Conservation (phyloP, 306 rosid genomes). For the Fragaria nilgerrensis region DNA sequence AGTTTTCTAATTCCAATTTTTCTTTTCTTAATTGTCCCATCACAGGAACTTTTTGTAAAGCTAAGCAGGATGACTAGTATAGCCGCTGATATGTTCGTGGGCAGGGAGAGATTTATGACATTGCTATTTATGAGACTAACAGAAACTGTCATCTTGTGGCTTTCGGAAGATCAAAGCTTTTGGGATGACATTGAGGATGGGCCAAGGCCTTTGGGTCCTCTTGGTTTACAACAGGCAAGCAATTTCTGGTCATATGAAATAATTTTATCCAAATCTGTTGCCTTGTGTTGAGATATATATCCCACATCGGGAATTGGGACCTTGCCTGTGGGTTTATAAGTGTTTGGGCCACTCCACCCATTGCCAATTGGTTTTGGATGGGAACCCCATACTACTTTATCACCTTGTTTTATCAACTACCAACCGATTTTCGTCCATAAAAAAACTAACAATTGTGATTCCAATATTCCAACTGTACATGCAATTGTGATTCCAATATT, state of each 20-base stretch:
- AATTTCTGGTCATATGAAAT: not conserved
- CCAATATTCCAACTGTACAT: not conserved
- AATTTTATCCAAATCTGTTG: not conserved
- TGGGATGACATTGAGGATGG: constrained; percentile 99
- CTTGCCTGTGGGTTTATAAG: too few relatives aligned
- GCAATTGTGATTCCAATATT: not conserved
- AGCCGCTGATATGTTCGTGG: constrained; percentile 95
- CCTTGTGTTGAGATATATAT: too few relatives aligned
- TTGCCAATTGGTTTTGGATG: too few relatives aligned
- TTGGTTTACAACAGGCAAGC: constrained; percentile 88
- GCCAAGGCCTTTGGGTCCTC: constrained; percentile 83
- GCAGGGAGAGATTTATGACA: constrained; percentile 91
- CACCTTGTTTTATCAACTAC: not conserved
- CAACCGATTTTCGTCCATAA: not conserved
- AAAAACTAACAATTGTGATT: not conserved
- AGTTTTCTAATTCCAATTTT: constrained; percentile 22
- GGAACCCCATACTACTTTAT: too few relatives aligned
- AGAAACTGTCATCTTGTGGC: constrained; percentile 96
- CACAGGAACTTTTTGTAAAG: constrained; percentile 86
- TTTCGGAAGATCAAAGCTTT: constrained; percentile 93
- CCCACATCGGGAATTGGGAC: too few relatives aligned
- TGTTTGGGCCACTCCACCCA: too few relatives aligned
- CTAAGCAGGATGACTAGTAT: constrained; percentile 82
- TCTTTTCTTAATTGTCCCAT: constrained; percentile 28
- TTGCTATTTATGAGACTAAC: constrained; percentile 95